phyloP scores from a whole-genome alignment of 345 rosid species.

The Cardamine resedifolia region DNA sequence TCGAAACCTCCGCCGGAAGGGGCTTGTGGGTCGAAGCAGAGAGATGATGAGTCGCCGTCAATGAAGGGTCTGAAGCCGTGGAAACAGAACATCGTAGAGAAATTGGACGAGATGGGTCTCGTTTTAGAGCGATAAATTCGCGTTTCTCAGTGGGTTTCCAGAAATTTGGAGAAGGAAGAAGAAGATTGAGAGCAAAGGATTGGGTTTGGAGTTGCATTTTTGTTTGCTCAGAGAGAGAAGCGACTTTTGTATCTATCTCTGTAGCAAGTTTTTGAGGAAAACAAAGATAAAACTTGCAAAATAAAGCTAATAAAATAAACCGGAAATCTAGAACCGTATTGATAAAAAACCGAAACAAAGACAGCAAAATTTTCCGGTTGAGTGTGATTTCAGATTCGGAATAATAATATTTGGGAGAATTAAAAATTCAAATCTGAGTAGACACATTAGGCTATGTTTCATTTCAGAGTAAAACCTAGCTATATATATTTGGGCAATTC shows the following conservation, averaged over 20 bases:
- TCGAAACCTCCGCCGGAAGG: slow-evolving; percentile 79
- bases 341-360: background rate
- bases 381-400: background rate
- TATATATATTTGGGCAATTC: too few species aligned
- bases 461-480: too few species aligned
- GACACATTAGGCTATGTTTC: background rate
- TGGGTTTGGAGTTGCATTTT: slow-evolving; percentile 67
- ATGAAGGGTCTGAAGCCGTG: slow-evolving; percentile 40
- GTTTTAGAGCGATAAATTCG: slow-evolving; percentile 38
- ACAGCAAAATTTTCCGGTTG: background rate
- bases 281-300: slow-evolving; percentile 25
- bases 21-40: slow-evolving; percentile 49
- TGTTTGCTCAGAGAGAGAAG: slow-evolving; percentile 1
- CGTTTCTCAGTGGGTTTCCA: slow-evolving; percentile 39
- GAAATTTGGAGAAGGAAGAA: slow-evolving; percentile 39
- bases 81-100: slow-evolving; percentile 65
- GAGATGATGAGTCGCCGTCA: slow-evolving; percentile 27
- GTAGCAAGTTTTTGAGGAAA: too few species aligned
- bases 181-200: slow-evolving; percentile 45
- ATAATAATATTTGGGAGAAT: background rate
- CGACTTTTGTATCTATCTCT: too few species aligned
- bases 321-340: background rate
- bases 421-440: background rate
- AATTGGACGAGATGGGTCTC: slow-evolving; percentile 39
- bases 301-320: background rate